These are phyloP conservation scores for Nakazawaea ambrosiae DNA, from an alignment of 805 yeast genomes.

Conservation along the genomic window DNA sequence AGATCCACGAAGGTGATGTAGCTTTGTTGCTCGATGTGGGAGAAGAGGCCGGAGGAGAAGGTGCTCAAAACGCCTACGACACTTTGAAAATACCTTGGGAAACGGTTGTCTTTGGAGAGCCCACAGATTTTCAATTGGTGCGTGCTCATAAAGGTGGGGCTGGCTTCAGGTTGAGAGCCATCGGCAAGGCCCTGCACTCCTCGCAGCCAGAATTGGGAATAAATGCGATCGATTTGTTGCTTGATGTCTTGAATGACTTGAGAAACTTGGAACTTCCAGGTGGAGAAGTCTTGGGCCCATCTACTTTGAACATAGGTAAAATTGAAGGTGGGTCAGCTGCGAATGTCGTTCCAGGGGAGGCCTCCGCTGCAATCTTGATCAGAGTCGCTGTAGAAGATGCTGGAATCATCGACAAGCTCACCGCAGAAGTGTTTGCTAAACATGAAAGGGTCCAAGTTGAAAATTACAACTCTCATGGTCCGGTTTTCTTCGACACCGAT, in stretches of 20 bases:
- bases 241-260: conserved; percentile 42
- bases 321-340: conserved; percentile 58
- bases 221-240: conserved; percentile 50
- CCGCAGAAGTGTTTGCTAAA: conserved; percentile 28
- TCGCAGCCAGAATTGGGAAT: conserved; percentile 68
- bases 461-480: conserved; percentile 22
- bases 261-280: conserved; percentile 38
- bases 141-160: conserved; percentile 64
- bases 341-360: conserved; percentile 58
- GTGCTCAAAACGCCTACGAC: conserved; percentile 41
- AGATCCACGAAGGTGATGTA: conserved; percentile 46
- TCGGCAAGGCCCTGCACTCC: conserved; percentile 57
- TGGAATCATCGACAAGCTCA: conserved; percentile 27
- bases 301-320: conserved; percentile 56
- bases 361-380: conserved; percentile 40
- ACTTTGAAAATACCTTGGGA: conserved; percentile 43
- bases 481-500: conserved; percentile 45
- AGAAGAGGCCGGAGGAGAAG: conserved; percentile 61
- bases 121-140: conserved; percentile 63
- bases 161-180: conserved; percentile 31
- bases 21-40: conserved; percentile 60
- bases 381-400: conserved; percentile 44
- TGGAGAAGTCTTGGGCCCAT: conserved; percentile 47
- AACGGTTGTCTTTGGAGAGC: conserved; percentile 65
- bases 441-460: conserved; percentile 20